phyloP scores from a whole-genome alignment of 73 alveolate species.

The Symbiodinium pilosum region DNA sequence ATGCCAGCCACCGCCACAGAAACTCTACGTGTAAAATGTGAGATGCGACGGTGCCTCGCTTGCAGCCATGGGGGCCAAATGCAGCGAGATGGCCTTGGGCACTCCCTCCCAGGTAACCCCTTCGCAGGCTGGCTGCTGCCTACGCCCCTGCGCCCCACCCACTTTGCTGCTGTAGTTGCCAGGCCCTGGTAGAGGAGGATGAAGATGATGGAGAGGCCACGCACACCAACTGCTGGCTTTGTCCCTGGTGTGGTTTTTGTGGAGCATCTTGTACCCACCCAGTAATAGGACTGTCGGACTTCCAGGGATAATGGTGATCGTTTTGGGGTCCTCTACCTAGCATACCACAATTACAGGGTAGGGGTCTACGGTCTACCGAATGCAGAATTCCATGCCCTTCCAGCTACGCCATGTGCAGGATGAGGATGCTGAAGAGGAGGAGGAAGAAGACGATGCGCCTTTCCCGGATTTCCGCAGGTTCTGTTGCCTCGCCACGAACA shows the following conservation, averaged over 20 bases:
- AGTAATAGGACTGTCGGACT: too few species aligned
- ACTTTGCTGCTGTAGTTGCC: not conserved
- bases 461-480: not conserved
- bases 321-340: not conserved
- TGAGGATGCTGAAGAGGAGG: conserved; percentile 70
- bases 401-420: not conserved
- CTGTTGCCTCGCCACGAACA: not conserved
- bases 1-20: too few species aligned
- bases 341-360: not conserved
- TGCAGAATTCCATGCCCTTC: too few species aligned
- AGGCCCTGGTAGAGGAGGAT: conserved; percentile 65
- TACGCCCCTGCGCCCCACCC: not conserved
- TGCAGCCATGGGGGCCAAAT: conserved; percentile 77
- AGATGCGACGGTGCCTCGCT: not conserved
- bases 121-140: not conserved
- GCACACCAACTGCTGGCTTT: too few species aligned
- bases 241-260: too few species aligned
- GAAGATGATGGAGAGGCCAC: conserved; percentile 72
- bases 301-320: too few species aligned
- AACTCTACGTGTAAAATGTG: too few species aligned
- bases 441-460: conserved; percentile 64
- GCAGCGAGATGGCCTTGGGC: conserved; percentile 90
- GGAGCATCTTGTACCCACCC: too few species aligned
- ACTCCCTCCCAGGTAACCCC: conserved; percentile 64
- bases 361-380: not conserved